A percentile compares a stretch with the other conserved stretches of the same genome.
Conservation (phyloP, 176 grass and related monocot genomes). For the Cenchrus purpureus region DNA sequence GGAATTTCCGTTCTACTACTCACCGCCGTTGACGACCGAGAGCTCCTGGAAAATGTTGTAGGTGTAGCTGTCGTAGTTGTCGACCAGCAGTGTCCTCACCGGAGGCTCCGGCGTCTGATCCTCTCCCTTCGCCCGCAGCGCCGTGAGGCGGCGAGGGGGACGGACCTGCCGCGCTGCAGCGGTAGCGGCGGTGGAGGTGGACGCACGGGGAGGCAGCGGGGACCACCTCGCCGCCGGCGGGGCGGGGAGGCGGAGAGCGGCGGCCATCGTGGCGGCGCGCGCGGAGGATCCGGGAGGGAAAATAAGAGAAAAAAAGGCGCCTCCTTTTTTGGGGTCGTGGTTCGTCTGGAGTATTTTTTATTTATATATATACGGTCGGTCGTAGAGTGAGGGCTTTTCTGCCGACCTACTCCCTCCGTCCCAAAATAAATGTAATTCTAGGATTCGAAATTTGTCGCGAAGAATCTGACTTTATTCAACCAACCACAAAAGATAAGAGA, state of each 20-base stretch:
- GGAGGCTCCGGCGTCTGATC: not conserved
- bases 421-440: too few species aligned
- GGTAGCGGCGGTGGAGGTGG: not conserved
- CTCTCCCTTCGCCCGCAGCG: slow-evolving; percentile 25
- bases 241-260: slow-evolving; percentile 46
- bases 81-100: slow-evolving; percentile 86
- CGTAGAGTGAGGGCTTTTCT: too few species aligned
- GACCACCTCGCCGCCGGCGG: slow-evolving; percentile 36
- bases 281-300: slow-evolving; percentile 15
- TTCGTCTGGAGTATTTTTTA: not conserved
- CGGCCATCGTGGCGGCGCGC: slow-evolving; percentile 41
- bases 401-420: too few species aligned
- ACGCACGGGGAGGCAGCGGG: not conserved
- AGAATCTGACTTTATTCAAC: too few species aligned
- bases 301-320: slow-evolving; percentile 4
- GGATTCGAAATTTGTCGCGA: too few species aligned
- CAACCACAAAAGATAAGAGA: too few species aligned
- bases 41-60: slow-evolving; percentile 98
- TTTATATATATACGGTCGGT: too few species aligned
- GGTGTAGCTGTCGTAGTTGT: slow-evolving; percentile 98
- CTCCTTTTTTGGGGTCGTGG: slow-evolving; percentile 41
- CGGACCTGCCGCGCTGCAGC: slow-evolving; percentile 12
- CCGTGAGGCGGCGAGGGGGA: not conserved
- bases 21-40: slow-evolving; percentile 89
- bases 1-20: not conserved